Evolutionary conservation across 306 rosid species (phyloP), one percentile per base, ranked within the genome.

Genomic region (Cercis canadensis): DNA sequence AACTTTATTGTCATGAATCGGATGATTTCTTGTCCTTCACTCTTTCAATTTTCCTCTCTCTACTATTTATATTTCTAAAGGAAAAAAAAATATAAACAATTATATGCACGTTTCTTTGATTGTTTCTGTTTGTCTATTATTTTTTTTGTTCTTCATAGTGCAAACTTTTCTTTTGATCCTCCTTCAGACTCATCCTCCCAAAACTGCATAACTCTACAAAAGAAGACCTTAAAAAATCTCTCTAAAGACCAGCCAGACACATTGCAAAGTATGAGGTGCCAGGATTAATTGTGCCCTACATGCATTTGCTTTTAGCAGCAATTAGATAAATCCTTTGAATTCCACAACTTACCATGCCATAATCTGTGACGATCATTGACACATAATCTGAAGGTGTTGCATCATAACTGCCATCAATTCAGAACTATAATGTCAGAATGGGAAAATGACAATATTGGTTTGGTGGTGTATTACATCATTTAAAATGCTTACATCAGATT

Each of bases 341-440:
- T 59, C 52, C 69, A 65, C 60, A 4, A 58, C 81, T 14, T 4
- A 80, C 85, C 85, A 75, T 75, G 72, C 85, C 85, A 59, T 75
- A 75, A 66, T 81, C 78, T 7, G 81, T 81, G 45, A 75, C 57
- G 32, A 81, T 75, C 75, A 81, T 66, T 59, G 85, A 75, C 52
- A 80, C 75, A 71, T 70, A 80, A 59, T 75, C 84, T 58, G 78
- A 75, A 70, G 84, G 84, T 1, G 84, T 85, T 67, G 89, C 89
- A 57, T 85, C 89, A 73, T 85, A 85, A 29, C 89, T 85, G 89
- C 64, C 52, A 85, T 72, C 60, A 76, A 73, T 76, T 39, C 33
- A 79, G 49, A 69, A 57, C 17, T 41, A 56, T 46, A 24, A 51
- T 69, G 79, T 85, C 75, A 82, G 86, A 44, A 12, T 79, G 41